A percentile compares a stretch with the other conserved stretches of the same genome.
phyloP scores from a whole-genome alignment of 345 rosid genomes.

The Syzygium aqueum region DNA sequence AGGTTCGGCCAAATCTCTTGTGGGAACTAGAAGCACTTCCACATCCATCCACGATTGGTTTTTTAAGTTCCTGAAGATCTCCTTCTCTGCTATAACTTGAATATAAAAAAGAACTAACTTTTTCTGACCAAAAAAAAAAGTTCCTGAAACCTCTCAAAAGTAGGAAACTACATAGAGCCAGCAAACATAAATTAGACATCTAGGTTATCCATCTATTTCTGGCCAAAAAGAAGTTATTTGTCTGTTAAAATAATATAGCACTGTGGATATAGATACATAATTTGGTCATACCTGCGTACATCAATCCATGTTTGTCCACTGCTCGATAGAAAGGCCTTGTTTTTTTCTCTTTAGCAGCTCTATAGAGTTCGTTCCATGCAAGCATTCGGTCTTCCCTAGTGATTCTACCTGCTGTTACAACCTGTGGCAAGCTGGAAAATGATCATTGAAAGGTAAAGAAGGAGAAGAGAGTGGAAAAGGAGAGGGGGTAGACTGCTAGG shows the following conservation, averaged over 20 bases:
- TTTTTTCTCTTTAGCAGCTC: slow-evolving; percentile 52
- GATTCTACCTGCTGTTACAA: slow-evolving; percentile 56
- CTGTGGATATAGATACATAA: not conserved
- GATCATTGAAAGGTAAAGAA: not conserved
- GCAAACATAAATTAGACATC: not conserved
- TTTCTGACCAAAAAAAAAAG: not conserved
- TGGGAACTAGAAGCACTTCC: not conserved
- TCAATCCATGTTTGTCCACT: slow-evolving; percentile 56
- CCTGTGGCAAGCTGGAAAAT: slow-evolving; percentile 26
- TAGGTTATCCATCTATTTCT: not conserved
- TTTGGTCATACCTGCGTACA: slow-evolving; percentile 78
- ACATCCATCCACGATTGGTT: not conserved
- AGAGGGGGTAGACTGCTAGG: not conserved
- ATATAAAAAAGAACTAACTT: not conserved
- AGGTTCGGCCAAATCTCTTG: not conserved
- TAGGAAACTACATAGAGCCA: not conserved
- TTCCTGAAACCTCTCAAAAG: not conserved
- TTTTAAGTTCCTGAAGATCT: not conserved
- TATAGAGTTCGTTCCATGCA: slow-evolving; percentile 72
- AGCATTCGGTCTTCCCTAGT: slow-evolving; percentile 48
- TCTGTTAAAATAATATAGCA: not conserved
- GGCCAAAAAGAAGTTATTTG: not conserved
- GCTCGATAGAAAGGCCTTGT: slow-evolving; percentile 75
- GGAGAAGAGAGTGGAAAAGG: not conserved
- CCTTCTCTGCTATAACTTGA: not conserved